These are phyloP conservation scores for Blumeriella jaapii DNA, from an alignment of 2,329 filamentous ascomycete species.

Conservation along the genomic window DNA sequence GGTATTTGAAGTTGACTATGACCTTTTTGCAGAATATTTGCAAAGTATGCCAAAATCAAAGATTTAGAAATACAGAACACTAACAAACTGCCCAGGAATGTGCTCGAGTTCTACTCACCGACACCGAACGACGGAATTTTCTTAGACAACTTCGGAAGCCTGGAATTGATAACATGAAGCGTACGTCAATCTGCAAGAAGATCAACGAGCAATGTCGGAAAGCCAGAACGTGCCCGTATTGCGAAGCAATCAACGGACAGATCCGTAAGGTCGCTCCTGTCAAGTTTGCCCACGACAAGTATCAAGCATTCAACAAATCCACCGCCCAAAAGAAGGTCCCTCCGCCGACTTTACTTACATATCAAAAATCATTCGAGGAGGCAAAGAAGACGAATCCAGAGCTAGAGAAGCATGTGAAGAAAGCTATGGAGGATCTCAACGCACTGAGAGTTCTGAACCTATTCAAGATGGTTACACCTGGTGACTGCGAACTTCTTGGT, in stretches of 20 bases:
- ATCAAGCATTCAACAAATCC: slow-evolving; percentile 76
- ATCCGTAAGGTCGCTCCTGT: slow-evolving; percentile 88
- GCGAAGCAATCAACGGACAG: slow-evolving; percentile 72
- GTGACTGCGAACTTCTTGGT: slow-evolving; percentile 84
- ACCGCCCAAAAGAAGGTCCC: slow-evolving; percentile 75
- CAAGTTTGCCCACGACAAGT: slow-evolving; percentile 92
- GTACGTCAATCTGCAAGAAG: slow-evolving; percentile 73
- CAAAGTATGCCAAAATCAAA: slow-evolving; percentile 43
- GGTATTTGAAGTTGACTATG: slow-evolving; percentile 89
- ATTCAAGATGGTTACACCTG: slow-evolving; percentile 74
- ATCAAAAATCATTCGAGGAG: slow-evolving; percentile 74
- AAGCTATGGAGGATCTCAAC: slow-evolving; percentile 89
- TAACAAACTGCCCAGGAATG: slow-evolving; percentile 46
- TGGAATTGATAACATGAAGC: slow-evolving; percentile 74
- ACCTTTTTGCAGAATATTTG: slow-evolving; percentile 90
- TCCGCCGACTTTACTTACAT: slow-evolving; percentile 70
- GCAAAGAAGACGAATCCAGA: slow-evolving; percentile 71
- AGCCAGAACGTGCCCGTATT: slow-evolving; percentile 69
- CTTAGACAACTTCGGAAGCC: slow-evolving; percentile 72
- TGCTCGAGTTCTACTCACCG: slow-evolving; percentile 69
- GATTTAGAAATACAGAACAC: slow-evolving; percentile 4
- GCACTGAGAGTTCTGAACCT: slow-evolving; percentile 80
- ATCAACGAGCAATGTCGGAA: slow-evolving; percentile 88
- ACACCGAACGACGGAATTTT: slow-evolving; percentile 64
- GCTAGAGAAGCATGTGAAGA: slow-evolving; percentile 80